These are phyloP conservation scores for Beauveria caledonica DNA, from an alignment of 2,329 filamentous ascomycete genomes.

Conservation along the genomic window DNA sequence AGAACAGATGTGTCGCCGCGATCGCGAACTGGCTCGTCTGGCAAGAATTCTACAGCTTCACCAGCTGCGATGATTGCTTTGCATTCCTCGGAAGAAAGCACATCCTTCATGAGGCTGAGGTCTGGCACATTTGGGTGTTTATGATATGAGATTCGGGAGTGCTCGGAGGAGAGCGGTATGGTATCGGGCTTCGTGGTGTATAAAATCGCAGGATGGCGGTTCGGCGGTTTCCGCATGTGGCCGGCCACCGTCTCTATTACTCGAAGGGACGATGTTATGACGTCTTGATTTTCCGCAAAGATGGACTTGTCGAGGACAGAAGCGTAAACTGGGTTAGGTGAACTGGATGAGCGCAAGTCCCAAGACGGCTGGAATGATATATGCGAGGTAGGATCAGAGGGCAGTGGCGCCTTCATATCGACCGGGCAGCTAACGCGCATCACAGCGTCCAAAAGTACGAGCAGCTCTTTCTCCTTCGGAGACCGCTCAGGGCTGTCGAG, in stretches of 20 bases:
- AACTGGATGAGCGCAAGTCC: constrained; percentile 42
- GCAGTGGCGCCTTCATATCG: constrained; percentile 36
- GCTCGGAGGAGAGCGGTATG: constrained; percentile 38
- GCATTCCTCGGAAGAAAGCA: constrained; percentile 55
- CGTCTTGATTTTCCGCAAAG: constrained; percentile 29
- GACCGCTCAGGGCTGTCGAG: constrained; percentile 27
- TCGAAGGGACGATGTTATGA: constrained; percentile 37
- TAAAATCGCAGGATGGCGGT: constrained; percentile 57
- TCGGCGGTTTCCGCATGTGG: constrained; percentile 55
- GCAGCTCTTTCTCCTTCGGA: constrained; percentile 43
- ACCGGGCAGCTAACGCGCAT: constrained; percentile 54
- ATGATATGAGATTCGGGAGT: constrained; percentile 42
- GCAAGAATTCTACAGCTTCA: constrained; percentile 56
- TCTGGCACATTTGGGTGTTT: constrained; percentile 56
- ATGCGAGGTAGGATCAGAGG: constrained; percentile 30
- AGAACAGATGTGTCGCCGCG: constrained; percentile 57
- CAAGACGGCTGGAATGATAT: constrained; percentile 53
- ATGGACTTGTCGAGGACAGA: constrained; percentile 52
- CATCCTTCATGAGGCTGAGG: constrained; percentile 50
- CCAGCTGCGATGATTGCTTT: constrained; percentile 57
- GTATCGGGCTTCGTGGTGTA: constrained; percentile 53
- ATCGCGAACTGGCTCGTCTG: constrained; percentile 59
- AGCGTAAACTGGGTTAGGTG: constrained; percentile 41
- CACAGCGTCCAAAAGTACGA: constrained; percentile 56
- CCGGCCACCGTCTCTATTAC: constrained; percentile 56